phyloP scores from a whole-genome alignment of 371 early-diverging fungal genomes.

The Catenaria anguillulae region DNA sequence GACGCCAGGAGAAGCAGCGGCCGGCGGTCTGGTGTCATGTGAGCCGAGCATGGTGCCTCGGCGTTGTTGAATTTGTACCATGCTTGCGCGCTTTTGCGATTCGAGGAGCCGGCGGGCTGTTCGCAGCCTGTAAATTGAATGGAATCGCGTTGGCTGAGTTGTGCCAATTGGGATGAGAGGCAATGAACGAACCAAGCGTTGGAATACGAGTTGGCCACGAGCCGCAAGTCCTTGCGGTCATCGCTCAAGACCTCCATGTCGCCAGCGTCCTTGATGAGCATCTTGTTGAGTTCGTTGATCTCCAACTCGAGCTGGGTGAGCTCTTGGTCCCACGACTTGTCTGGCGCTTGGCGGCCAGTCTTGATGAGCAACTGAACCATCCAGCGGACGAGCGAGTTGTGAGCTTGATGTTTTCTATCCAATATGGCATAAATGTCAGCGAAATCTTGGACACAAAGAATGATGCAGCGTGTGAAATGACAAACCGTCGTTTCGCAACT shows the following conservation, averaged over 20 bases:
- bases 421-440: too few species aligned
- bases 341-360: slow-evolving; percentile 19
- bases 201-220: slow-evolving; percentile 12
- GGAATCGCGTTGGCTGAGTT: too few species aligned
- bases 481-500: slow-evolving; percentile 26
- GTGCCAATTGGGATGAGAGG: too few species aligned
- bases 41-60: too few species aligned
- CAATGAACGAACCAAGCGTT: background rate
- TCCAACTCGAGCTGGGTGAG: slow-evolving; percentile 20
- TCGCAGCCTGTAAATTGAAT: background rate
- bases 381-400: slow-evolving; percentile 27
- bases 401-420: slow-evolving; percentile 28
- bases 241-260: slow-evolving; percentile 28
- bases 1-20: too few species aligned
- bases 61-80: background rate
- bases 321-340: slow-evolving; percentile 25
- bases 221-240: slow-evolving; percentile 23
- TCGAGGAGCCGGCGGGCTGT: background rate
- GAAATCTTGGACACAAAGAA: too few species aligned
- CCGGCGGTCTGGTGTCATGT: too few species aligned
- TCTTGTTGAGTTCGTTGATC: slow-evolving; percentile 21
- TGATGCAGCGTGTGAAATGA: too few species aligned
- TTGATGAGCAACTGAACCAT: slow-evolving; percentile 31
- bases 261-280: slow-evolving; percentile 21
- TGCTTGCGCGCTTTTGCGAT: background rate